Evolutionary conservation across 495 filamentous ascomycete genomes (phyloP), one percentile per base, ranked within the genome.

Genomic region (Cladorrhinum samala): DNA sequence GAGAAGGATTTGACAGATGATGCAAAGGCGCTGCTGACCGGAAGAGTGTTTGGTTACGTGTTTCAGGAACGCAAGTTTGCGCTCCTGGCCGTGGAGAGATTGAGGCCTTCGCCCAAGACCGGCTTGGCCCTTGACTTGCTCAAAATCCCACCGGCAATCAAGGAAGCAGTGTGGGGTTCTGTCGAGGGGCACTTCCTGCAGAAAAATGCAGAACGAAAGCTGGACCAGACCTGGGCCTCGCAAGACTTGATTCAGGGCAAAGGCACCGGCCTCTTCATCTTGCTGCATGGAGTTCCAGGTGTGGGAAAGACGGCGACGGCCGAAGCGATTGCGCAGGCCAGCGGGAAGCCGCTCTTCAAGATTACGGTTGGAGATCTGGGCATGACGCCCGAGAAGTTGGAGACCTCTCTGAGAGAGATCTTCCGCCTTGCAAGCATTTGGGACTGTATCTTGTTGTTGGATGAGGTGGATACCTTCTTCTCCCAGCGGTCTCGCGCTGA

Each of bases 271-370:
- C 62, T 84, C 0, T 71, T 82, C 6, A 60, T 74, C 16, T 44
- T 76, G 59, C 72, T 73, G 0, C 78, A 81, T 47, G 83, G 83
- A 9, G 67, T 66, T 0, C 81, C 83, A 0, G 83, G 82, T 0
- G 73, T 77, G 1, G 81, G 83, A 4, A 85, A 87, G 59, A 85
- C 83, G 0, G 66, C 77, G 0, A 85, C 82, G 0, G 82, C 80
- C 1, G 75, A 76, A 38, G 68, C 71, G 0, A 67, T 82, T 2
- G 79, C 81, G 0, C 72, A 77, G 57, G 58, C 70, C 18, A 70
- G 72, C 24, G 50, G 66, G 3, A 75, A 71, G 44, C 81, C 81
- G 1, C 69, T 85, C 0, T 80, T 78, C 49, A 56, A 68, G 2
- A 75, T 86, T 24, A 79, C 76, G 0, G 74, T 72, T 3, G 80